phyloP scores from a whole-genome alignment of 257 asterid genomes.

The Solanum etuberosum region DNA sequence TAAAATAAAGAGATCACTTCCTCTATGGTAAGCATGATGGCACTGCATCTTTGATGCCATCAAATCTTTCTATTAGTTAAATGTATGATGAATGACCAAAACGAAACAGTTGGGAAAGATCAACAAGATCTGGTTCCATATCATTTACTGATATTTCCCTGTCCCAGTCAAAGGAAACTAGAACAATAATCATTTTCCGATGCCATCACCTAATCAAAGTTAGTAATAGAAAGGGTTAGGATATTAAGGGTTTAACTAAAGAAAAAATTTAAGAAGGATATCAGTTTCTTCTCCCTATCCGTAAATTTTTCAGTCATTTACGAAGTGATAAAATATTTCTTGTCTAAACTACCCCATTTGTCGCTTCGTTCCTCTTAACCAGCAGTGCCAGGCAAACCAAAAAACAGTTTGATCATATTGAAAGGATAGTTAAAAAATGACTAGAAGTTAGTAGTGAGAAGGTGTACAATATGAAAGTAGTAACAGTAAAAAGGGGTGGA shows the following conservation, averaged over 20 bases:
- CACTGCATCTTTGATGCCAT: not conserved
- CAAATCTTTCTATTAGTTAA: not conserved
- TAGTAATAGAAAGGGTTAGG: not conserved
- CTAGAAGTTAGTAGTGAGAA: not conserved
- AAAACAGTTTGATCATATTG: not conserved
- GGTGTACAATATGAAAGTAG: not conserved
- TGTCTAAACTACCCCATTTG: not conserved
- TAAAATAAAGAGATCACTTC: not conserved
- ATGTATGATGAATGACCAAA: not conserved
- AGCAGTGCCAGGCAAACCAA: not conserved
- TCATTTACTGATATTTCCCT: not conserved
- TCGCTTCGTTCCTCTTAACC: not conserved
- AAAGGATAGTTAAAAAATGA: not conserved
- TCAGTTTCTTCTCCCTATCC: not conserved
- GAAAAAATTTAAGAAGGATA: not conserved
- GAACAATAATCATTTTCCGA: not conserved
- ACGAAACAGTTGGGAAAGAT: not conserved
- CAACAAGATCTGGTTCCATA: not conserved
- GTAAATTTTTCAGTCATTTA: not conserved
- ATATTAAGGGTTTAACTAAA: not conserved
- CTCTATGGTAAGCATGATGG: not conserved
- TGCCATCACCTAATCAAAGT: not conserved
- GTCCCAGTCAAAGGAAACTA: not conserved
- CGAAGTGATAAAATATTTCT: not conserved
- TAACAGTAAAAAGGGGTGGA: not conserved